Base-by-base conservation (phyloP, 768 basidiomycete species). In the Daedaleopsis nitida region DNA sequence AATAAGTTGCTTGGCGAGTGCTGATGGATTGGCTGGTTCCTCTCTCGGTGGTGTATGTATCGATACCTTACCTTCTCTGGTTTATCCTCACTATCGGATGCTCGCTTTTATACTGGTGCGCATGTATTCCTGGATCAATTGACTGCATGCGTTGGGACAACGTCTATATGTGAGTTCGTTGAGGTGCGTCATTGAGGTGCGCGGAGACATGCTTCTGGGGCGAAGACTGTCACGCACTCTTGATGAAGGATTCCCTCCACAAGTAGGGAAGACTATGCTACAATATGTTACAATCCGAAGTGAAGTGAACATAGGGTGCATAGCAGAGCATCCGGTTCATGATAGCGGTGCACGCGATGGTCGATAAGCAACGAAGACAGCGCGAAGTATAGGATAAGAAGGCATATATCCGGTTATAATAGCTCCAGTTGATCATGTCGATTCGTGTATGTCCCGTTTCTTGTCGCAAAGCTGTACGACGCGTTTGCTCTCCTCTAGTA, bases 1-100 rank as follows among this genome's bases (percentile, higher is more conserved):
- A 87, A 81, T 67, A 72, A 56, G 17, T 75, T 82, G 64, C 68
- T 80, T 14, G 75, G 74, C 34, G 61, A 75, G 57, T 83, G 83
- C 64, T 81, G 62, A 71, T 55, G 47, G 19, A 21, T 21, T 49
- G 23, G 8, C 21, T 24, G 14, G 19, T 23, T 23, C 13, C 11
- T 5, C 19, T 49, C 5, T 21, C 23, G 23, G 11, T 49, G 3
- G 7, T 49, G 47, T 49, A 49, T 23, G 5, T 27, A 23, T 49
- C n/a, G n/a, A 19, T 49, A 11, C 12, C 44, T 17, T 17, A n/a
- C 7, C 4, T 32, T 32, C 3, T 32, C 27, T 32, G 27, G 27
- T 32, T 32, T 32, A 3, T 32, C 27, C 27, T 32, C 7, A 3
- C 3, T 32, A 32, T 32, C 27, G 27, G 27, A 32, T 32, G 27